A percentile compares a stretch with the other conserved stretches of the same genome.
These are phyloP conservation scores for Candida oleophila DNA, from an alignment of 805 yeast species.

Conservation along the genomic window DNA sequence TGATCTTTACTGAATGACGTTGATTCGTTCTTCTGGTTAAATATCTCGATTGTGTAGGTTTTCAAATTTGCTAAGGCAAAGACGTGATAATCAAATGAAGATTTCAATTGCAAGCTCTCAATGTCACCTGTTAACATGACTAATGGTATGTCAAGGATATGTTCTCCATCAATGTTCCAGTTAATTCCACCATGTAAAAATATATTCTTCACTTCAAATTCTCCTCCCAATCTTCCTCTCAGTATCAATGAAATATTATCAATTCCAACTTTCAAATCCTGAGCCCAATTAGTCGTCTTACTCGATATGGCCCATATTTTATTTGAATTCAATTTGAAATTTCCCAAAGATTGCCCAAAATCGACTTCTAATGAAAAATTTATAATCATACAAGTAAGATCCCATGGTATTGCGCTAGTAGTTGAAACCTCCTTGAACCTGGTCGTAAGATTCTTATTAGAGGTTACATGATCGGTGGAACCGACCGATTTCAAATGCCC, in stretches of 20 bases:
- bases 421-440: slow-evolving; percentile 58
- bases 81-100: slow-evolving; percentile 82
- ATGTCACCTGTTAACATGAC: slow-evolving; percentile 62
- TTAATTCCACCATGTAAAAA: slow-evolving; percentile 63
- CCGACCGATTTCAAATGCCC: neutral
- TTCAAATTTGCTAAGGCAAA: slow-evolving; percentile 63
- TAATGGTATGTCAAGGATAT: slow-evolving; percentile 57
- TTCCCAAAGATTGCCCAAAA: slow-evolving; percentile 82
- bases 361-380: slow-evolving; percentile 61
- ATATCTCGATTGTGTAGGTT: slow-evolving; percentile 52
- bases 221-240: slow-evolving; percentile 81
- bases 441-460: slow-evolving; percentile 39
- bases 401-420: slow-evolving; percentile 74
- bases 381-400: slow-evolving; percentile 54
- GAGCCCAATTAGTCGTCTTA: slow-evolving; percentile 69
- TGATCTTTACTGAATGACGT: slow-evolving; percentile 54
- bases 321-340: slow-evolving; percentile 52
- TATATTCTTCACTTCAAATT: slow-evolving; percentile 47
- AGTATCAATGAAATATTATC: slow-evolving; percentile 52
- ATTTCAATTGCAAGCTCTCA: slow-evolving; percentile 53
- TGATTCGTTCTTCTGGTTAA: slow-evolving; percentile 61
- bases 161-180: slow-evolving; percentile 56
- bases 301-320: slow-evolving; percentile 67
- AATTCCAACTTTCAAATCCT: slow-evolving; percentile 62
- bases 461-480: neutral